Evolutionary conservation across 768 basidiomycete species (phyloP).

Genomic region (Kwoniella dejecticola): DNA sequence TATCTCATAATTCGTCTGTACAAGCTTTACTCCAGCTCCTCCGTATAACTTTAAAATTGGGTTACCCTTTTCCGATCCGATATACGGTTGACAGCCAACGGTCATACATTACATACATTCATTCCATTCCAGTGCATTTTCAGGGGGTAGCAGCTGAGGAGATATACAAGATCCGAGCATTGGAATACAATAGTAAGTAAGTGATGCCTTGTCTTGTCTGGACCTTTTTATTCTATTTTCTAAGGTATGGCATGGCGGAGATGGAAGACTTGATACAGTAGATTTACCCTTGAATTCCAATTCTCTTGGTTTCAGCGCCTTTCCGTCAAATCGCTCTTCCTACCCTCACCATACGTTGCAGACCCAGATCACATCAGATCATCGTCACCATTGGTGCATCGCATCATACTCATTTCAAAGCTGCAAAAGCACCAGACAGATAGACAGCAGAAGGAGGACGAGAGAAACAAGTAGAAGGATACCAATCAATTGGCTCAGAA

Average conservation of each 20-base stretch:
- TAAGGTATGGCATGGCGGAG: too few species aligned
- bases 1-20: too few species aligned
- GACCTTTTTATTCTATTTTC: too few species aligned
- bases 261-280: too few species aligned
- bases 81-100: neutral
- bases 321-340: neutral
- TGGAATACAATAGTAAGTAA: too few species aligned
- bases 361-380: conserved; percentile 1
- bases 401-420: neutral
- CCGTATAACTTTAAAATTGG: neutral
- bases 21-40: too few species aligned
- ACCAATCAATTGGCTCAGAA: neutral
- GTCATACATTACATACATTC: neutral
- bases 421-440: too few species aligned
- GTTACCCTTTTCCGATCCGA: conserved; percentile 2
- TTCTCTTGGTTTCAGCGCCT: neutral
- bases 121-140: neutral
- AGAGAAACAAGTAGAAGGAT: neutral
- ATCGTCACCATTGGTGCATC: neutral
- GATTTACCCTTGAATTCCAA: conserved; percentile 10
- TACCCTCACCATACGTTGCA: neutral
- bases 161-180: neutral
- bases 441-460: neutral
- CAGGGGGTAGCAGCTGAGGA: neutral
- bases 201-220: too few species aligned